Conservation (phyloP, 257 asterid species). For the Nicotiana paniculata region DNA sequence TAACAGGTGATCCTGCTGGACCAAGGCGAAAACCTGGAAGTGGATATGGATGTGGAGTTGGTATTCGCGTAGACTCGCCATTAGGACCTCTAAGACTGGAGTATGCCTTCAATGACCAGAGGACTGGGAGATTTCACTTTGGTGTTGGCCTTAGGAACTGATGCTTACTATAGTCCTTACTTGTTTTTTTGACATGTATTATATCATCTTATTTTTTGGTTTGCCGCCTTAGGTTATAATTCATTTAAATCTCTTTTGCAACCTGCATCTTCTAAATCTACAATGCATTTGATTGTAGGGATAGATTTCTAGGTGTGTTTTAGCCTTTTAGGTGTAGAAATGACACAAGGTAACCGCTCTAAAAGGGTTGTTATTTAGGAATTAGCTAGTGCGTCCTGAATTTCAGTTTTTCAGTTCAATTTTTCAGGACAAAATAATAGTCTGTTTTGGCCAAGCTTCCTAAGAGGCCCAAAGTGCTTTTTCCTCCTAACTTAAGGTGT, state of each 20-base stretch:
- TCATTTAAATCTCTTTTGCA: background rate
- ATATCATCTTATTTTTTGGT: background rate
- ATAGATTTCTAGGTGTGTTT: no score
- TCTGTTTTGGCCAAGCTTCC: no score
- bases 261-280: background rate
- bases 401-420: no score
- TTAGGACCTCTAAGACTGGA: conserved; percentile 92
- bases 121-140: conserved; percentile 83
- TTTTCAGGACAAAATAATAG: no score
- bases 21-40: conserved; percentile 93
- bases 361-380: no score
- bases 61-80: conserved; percentile 88
- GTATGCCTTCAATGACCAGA: conserved; percentile 82
- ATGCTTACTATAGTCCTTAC: background rate
- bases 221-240: background rate
- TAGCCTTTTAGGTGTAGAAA: no score
- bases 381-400: no score
- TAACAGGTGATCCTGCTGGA: conserved; percentile 91
- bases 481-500: no score
- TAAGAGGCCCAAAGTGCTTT: no score
- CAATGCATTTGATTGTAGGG: background rate
- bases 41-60: conserved; percentile 86
- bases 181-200: background rate
- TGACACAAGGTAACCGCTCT: no score
- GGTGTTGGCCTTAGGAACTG: conserved; percentile 85